Percentiles rank a stretch among this genome's conserved stretches.
Conservation (phyloP, 805 yeast genomes). For the Saccharomyces paradoxus region DNA sequence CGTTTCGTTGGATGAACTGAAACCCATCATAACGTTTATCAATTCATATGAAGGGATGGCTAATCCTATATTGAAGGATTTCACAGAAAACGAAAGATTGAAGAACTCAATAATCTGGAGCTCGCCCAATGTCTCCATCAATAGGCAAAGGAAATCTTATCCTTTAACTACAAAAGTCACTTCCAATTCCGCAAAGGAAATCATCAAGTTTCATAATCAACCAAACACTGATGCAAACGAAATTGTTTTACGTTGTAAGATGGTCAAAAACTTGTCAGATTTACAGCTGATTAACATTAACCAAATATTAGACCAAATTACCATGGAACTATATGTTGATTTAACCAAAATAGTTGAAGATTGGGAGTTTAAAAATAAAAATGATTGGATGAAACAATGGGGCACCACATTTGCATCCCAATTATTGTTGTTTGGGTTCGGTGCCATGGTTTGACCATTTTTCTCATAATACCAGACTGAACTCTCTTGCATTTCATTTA, state of each 20-base stretch:
- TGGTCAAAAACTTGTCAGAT: constrained; percentile 40
- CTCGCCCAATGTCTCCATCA: constrained; percentile 24
- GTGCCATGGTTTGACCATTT: constrained; percentile 41
- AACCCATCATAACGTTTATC: constrained; percentile 53
- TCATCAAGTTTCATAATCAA: constrained; percentile 32
- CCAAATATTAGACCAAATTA: constrained; percentile 42
- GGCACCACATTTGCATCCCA: constrained; percentile 54
- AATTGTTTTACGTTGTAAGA: constrained; percentile 32
- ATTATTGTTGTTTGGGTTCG: constrained; percentile 47
- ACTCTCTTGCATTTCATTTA: not conserved
- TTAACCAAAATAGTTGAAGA: constrained; percentile 44
- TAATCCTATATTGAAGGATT: constrained; percentile 24
- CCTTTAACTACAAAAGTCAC: constrained; percentile 23
- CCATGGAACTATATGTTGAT: constrained; percentile 52
- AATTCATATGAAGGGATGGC: constrained; percentile 31
- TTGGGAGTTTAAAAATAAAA: constrained; percentile 40
- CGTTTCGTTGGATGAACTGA: constrained; percentile 49
- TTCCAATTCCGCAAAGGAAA: constrained; percentile 15
- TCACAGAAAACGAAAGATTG: constrained; percentile 2
- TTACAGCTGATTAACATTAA: constrained; percentile 35
- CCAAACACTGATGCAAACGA: constrained; percentile 18
- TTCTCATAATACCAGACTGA: not conserved
- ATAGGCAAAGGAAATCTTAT: constrained; percentile 20
- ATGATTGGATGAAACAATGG: constrained; percentile 45
- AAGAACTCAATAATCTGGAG: constrained; percentile 16